Conservation (phyloP, 306 rosid species). For the Sicyos baderoa region DNA sequence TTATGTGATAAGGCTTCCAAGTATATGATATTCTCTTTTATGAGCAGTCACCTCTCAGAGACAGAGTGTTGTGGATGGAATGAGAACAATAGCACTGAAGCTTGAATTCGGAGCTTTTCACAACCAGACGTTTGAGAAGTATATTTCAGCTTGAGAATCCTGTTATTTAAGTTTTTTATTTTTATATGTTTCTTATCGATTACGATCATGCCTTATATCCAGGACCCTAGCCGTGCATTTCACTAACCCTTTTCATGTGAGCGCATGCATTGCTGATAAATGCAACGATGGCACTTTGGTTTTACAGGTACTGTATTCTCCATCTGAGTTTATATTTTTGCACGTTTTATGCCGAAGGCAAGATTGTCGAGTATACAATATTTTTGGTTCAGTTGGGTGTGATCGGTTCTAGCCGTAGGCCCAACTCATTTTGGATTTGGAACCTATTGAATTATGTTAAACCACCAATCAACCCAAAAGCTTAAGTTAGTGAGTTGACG, state of each 20-base stretch:
- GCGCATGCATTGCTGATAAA: slow-evolving; percentile 74
- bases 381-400: slow-evolving; percentile 8
- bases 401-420: background rate
- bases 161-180: background rate
- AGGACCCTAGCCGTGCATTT: slow-evolving; percentile 97
- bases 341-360: background rate
- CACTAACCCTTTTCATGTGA: slow-evolving; percentile 89
- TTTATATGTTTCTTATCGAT: slow-evolving; percentile 9
- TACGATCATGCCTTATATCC: slow-evolving; percentile 28
- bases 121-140: slow-evolving; percentile 90
- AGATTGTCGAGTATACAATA: background rate
- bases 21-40: slow-evolving; percentile 26
- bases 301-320: slow-evolving; percentile 66
- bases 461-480: no score
- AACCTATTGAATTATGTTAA: background rate
- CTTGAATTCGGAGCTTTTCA: slow-evolving; percentile 85
- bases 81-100: slow-evolving; percentile 91
- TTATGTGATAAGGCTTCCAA: slow-evolving; percentile 18
- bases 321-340: slow-evolving; percentile 13
- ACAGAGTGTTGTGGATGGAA: slow-evolving; percentile 86
- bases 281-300: slow-evolving; percentile 84
- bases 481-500: no score
- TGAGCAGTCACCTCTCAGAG: slow-evolving; percentile 66
- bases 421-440: background rate
- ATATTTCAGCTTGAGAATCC: slow-evolving; percentile 21